A percentile compares a stretch with the other conserved stretches of the same genome.
Evolutionary conservation across 1,284 basidiomycete genomes (phyloP).

Genomic region (Sutorius eximius): DNA sequence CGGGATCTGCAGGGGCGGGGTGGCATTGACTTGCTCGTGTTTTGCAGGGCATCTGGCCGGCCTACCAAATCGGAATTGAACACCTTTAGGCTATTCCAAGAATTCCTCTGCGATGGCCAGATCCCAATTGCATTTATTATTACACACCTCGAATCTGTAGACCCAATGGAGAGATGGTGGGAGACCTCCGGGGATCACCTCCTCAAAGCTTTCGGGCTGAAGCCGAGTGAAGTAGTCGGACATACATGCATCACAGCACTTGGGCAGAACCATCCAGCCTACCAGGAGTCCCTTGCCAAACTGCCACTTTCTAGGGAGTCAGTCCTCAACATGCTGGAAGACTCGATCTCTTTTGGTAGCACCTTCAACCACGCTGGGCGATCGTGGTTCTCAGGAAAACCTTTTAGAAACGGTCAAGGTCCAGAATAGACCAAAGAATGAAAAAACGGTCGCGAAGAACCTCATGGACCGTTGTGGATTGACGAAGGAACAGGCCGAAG

Average conservation of each 20-base stretch:
- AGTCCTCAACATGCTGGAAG: conserved; percentile 24
- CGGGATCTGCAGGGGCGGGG: conserved; percentile 27
- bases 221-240: conserved; percentile 17
- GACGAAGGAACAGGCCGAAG: conserved; percentile 18
- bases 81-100: conserved; percentile 37
- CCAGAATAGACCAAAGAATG: conserved; percentile 12
- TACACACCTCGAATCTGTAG: conserved; percentile 39
- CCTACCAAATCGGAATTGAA: conserved; percentile 28
- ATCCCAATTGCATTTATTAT: conserved; percentile 41
- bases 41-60: conserved; percentile 34
- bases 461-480: conserved; percentile 23
- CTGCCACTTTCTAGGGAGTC: conserved; percentile 13
- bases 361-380: conserved; percentile 24
- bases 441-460: conserved; percentile 8
- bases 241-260: conserved; percentile 33
- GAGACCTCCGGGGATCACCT: conserved; percentile 14
- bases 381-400: conserved; percentile 28
- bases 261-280: neutral
- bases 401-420: conserved; percentile 17
- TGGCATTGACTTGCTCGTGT: conserved; percentile 41
- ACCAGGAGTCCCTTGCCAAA: conserved; percentile 11
- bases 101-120: conserved; percentile 35
- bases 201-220: conserved; percentile 14
- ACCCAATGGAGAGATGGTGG: conserved; percentile 33
- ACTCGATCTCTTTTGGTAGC: conserved; percentile 20